Conservation (phyloP, 805 yeast genomes). For the Candida ovalis region DNA sequence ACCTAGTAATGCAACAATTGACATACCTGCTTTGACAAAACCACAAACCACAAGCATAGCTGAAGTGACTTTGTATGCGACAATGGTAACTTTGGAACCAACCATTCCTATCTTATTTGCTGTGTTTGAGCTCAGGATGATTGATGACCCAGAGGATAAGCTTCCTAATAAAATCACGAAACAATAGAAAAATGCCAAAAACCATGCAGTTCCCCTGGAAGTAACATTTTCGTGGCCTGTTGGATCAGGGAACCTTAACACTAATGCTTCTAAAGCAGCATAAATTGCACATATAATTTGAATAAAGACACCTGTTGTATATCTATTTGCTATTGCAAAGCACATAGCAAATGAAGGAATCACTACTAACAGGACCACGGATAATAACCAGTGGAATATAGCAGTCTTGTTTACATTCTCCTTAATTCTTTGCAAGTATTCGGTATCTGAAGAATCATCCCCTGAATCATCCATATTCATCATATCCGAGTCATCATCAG, state of each 20-base stretch:
- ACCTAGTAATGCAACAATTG: conserved; percentile 80
- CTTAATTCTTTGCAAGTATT: conserved; percentile 11
- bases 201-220: conserved; percentile 67
- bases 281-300: conserved; percentile 48
- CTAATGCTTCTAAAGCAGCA: conserved; percentile 51
- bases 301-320: conserved; percentile 40
- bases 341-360: conserved; percentile 55
- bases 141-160: conserved; percentile 48
- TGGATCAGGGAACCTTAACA: conserved; percentile 60
- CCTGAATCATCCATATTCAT: not conserved
- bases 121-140: conserved; percentile 28
- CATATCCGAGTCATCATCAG: not conserved
- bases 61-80: conserved; percentile 44
- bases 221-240: conserved; percentile 65
- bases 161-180: conserved; percentile 51
- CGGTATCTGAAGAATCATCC: conserved; percentile 2
- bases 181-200: conserved; percentile 45
- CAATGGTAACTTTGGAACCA: conserved; percentile 34
- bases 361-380: conserved; percentile 44
- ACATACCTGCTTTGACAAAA: conserved; percentile 77
- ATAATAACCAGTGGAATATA: conserved; percentile 61
- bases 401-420: conserved; percentile 43
- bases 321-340: conserved; percentile 50
- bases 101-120: conserved; percentile 34
- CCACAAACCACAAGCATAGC: conserved; percentile 51